Evolutionary conservation across 495 filamentous ascomycete species (phyloP).

Genomic region (Penicillium chermesinum): DNA sequence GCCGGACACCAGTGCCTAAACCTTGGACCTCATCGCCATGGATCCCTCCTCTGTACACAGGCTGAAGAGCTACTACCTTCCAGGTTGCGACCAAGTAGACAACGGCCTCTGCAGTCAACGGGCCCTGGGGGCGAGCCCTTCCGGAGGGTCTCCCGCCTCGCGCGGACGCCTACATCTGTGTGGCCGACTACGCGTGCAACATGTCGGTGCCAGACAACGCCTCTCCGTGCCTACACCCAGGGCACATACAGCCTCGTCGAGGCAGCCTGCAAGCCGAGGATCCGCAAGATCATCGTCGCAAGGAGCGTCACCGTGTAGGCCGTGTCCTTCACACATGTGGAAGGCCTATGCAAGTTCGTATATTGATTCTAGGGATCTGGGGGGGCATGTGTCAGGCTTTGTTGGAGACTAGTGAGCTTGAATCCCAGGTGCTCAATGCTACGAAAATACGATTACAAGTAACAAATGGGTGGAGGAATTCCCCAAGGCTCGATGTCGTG

Average conservation of each 20-base stretch:
- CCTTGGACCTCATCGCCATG: slow-evolving; percentile 45
- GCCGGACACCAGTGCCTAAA: slow-evolving; percentile 55
- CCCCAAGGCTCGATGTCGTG: slow-evolving; percentile 36
- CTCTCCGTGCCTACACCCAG: slow-evolving; percentile 47
- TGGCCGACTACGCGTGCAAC: slow-evolving; percentile 55
- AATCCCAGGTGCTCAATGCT: slow-evolving; percentile 56
- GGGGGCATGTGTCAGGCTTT: slow-evolving; percentile 30
- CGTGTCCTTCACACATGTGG: slow-evolving; percentile 50
- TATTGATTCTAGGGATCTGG: slow-evolving; percentile 54
- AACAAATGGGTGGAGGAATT: slow-evolving; percentile 23
- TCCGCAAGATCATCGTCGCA: slow-evolving; percentile 54
- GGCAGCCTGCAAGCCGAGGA: slow-evolving; percentile 53
- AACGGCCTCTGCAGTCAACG: slow-evolving; percentile 51
- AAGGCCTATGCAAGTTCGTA: slow-evolving; percentile 57
- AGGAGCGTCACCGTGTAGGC: slow-evolving; percentile 52
- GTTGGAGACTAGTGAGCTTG: slow-evolving; percentile 35
- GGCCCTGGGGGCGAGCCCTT: slow-evolving; percentile 41
- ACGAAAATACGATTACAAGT: slow-evolving; percentile 52
- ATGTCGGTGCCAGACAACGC: slow-evolving; percentile 55
- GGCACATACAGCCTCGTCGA: slow-evolving; percentile 56
- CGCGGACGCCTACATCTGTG: slow-evolving; percentile 55
- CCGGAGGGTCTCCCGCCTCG: slow-evolving; percentile 27
- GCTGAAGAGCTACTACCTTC: slow-evolving; percentile 53
- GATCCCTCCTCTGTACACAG: slow-evolving; percentile 48
- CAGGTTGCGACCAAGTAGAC: slow-evolving; percentile 56